Evolutionary conservation across 306 rosid species (phyloP), one percentile per base, ranked within the genome.

Genomic region (Corylus avellana): DNA sequence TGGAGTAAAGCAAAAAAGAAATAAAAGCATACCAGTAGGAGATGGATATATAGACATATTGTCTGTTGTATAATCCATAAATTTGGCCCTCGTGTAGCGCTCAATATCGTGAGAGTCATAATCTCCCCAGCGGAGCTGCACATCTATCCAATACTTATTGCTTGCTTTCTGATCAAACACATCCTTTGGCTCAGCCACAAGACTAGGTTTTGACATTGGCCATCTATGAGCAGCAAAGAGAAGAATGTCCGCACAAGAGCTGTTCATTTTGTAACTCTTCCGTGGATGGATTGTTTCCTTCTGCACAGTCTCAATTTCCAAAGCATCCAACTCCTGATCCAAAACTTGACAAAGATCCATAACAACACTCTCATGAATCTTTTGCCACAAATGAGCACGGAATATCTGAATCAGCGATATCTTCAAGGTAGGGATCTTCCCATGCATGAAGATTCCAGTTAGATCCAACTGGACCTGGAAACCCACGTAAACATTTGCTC

Each of bases 271-370:
- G 90, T 96, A 96, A 56, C 99, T 96, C 81, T 96, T 96, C 89
- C 99, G 86, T 2, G 99, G 99, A 87, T 96, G 99, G 70, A 96
- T 96, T 7, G 99, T 96, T 85, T 96, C 99, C 83, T 96, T 96
- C 90, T 96, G 99, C 76, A 93, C 99, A 12, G 99, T 96, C 82
- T 96, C 99, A 68, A 96, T 96, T 85, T 96, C 99, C 88, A 96
- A 82, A 69, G 99, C 99, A 78, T 96, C 99, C 88, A 96, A 88
- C 80, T 96, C 99, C 81, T 96, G 99, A 86, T 96, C 99, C 88
- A 96, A 84, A 86, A 96, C 99, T 86, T 96, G 99, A 86, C 99
- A 96, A 64, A 96, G 96, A 93, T 96, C 99, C 99, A 96, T 96
- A 81, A 96, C 99, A 84, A 96, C 98, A 86, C 99, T 96, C 90